phyloP scores from a whole-genome alignment of 2,329 filamentous ascomycete species.

The Cadophora sp. region DNA sequence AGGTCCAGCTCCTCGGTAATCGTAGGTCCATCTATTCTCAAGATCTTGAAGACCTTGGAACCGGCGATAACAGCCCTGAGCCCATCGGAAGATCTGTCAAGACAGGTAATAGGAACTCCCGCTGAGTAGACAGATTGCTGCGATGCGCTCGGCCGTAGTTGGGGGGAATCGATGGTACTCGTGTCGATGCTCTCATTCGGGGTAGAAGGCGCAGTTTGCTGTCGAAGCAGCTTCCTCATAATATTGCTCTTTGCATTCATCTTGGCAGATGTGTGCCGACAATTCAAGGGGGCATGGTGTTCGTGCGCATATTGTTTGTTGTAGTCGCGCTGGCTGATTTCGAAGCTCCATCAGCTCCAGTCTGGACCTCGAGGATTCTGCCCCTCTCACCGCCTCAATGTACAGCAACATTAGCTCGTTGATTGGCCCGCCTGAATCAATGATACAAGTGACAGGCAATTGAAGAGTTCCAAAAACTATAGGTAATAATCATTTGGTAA shows the following conservation, averaged over 20 bases:
- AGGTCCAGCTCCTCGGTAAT: constrained; percentile 65
- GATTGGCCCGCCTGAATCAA: not conserved
- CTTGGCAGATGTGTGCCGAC: constrained; percentile 27
- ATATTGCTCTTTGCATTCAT: constrained; percentile 45
- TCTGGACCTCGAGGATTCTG: not conserved
- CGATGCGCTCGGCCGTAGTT: constrained; percentile 49
- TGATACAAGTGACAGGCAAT: no score
- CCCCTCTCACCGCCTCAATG: constrained; percentile 4
- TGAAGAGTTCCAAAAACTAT: no score
- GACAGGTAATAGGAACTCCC: constrained; percentile 60
- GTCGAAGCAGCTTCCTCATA: constrained; percentile 44
- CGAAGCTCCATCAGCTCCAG: not conserved
- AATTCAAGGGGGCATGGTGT: constrained; percentile 39
- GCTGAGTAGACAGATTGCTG: constrained; percentile 62
- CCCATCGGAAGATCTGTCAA: constrained; percentile 65
- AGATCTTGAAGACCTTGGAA: constrained; percentile 66
- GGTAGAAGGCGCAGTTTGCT: constrained; percentile 30
- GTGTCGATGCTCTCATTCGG: constrained; percentile 36
- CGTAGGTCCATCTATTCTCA: constrained; percentile 55
- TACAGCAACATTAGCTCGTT: not conserved
- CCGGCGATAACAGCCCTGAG: constrained; percentile 63
- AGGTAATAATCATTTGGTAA: no score
- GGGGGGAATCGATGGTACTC: constrained; percentile 35
- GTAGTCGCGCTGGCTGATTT: not conserved
- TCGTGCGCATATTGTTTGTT: constrained; percentile 19